Conservation (phyloP, 1,284 basidiomycete genomes). For the Ceratobasidium papillatum region DNA sequence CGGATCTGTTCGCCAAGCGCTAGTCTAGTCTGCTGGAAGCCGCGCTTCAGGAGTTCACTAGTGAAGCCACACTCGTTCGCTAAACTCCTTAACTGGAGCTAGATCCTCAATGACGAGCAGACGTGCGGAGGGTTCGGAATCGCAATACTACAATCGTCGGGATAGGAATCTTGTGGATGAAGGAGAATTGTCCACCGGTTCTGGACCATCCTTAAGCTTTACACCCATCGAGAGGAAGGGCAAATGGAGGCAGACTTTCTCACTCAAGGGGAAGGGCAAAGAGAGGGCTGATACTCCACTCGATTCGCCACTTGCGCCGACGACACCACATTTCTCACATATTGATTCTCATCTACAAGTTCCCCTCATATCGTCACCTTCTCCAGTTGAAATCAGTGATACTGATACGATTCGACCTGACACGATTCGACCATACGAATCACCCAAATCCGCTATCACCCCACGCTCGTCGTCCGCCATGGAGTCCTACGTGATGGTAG, state of each 20-base stretch:
- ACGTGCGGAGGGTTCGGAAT: background rate
- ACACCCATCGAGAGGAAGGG: background rate
- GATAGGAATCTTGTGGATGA: background rate
- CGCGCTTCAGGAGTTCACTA: background rate
- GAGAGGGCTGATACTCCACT: background rate
- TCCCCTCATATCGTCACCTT: background rate
- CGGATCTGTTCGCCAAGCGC: background rate
- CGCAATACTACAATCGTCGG: background rate
- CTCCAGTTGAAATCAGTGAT: background rate
- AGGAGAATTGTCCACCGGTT: background rate
- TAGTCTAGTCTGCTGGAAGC: background rate
- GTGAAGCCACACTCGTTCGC: background rate
- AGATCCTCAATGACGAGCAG: background rate
- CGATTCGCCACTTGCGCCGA: background rate
- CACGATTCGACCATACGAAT: background rate
- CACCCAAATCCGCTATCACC: background rate
- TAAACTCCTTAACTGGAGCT: background rate
- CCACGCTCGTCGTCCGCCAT: background rate
- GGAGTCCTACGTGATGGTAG: background rate
- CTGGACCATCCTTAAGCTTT: background rate
- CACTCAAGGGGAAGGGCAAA: background rate
- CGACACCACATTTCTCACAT: background rate
- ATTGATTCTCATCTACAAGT: background rate
- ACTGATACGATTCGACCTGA: background rate
- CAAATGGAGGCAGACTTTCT: constrained; percentile 14